Evolutionary conservation across 441 rosid species (phyloP), one percentile per base, ranked within the genome.

Genomic region (Biscutella auriculata): DNA sequence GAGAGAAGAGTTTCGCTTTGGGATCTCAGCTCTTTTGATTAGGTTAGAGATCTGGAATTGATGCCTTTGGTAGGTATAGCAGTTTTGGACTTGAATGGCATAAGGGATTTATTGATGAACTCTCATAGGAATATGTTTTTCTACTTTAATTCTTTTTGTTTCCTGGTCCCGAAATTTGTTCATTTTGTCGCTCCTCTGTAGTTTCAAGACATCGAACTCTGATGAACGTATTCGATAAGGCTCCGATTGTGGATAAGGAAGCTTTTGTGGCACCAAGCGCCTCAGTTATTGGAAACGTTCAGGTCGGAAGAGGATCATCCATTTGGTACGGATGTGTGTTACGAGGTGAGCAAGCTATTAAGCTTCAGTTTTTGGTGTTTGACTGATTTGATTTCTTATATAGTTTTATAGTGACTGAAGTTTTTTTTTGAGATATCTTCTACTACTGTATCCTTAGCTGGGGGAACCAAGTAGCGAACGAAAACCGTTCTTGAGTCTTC

Each of bases 241-340:
- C 83, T 58, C 98, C 96, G 30, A 47, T 55, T 41, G 91, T 85
- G 26, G 87, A 82, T 68, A 86, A 79, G 77, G 88, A 78, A 59
- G 82, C 89, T 21, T 92, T 92, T 73, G 88, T 92, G 32, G 95
- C 94, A 50, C 97, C 98, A 6, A 82, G 94, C 48, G 92, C 98
- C 30, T 88, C 97, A 26, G 13, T 92, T 69, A 80, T 83, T 41
- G 97, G 98, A 5, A 79, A 92, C 61, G 94, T 92, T 61, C 92
- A 72, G 62, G 81, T 92, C 25, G 98, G 97, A 47, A 77, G 84
- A 57, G 95, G 80, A 58, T 76, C 98, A 10, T 92, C 97, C 28
- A 71, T 92, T 61, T 88, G 97, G 98, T 92, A 92, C 74, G 95
- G 98, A 55, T 92, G 92, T 63, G 97, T 83, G 60, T 68, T 88